These are phyloP conservation scores for Actinomortierella wolfii DNA, from an alignment of 371 early-diverging fungal species.

Conservation along the genomic window DNA sequence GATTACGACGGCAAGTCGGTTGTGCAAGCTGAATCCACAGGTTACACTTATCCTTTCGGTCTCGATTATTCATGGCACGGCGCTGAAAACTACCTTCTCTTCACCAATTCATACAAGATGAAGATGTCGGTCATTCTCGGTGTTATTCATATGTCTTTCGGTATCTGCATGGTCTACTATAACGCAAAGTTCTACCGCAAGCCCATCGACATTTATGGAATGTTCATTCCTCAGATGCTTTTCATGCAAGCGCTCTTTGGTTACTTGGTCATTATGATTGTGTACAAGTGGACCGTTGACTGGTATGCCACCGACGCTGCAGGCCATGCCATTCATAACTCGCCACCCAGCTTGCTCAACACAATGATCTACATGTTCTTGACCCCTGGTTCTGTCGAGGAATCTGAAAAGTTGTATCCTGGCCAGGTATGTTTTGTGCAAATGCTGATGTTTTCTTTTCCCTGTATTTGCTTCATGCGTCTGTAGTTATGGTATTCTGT, in stretches of 20 bases:
- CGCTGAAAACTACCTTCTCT: slow-evolving; percentile 89
- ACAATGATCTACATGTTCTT: slow-evolving; percentile 99
- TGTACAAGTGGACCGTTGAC: slow-evolving; percentile 97
- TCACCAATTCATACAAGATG: slow-evolving; percentile 99
- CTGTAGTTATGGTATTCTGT: no score
- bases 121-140: slow-evolving; percentile 98
- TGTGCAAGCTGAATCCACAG: slow-evolving; percentile 30
- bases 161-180: slow-evolving; percentile 88
- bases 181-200: slow-evolving; percentile 92
- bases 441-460: background rate
- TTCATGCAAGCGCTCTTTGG: slow-evolving; percentile 96
- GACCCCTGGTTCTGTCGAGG: slow-evolving; percentile 87
- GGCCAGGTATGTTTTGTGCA: slow-evolving; percentile 74
- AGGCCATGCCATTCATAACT: slow-evolving; percentile 69
- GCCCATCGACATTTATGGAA: slow-evolving; percentile 80
- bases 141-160: slow-evolving; percentile 98
- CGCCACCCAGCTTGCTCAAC: slow-evolving; percentile 96
- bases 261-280: slow-evolving; percentile 91
- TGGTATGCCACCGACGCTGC: slow-evolving; percentile 77
- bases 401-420: slow-evolving; percentile 74
- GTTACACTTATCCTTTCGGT: slow-evolving; percentile 62
- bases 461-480: slow-evolving; percentile 15
- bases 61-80: slow-evolving; percentile 93
- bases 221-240: slow-evolving; percentile 95
- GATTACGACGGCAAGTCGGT: slow-evolving; percentile 51